Evolutionary conservation across 805 yeast genomes (phyloP).

Genomic region (Candida easanensis): DNA sequence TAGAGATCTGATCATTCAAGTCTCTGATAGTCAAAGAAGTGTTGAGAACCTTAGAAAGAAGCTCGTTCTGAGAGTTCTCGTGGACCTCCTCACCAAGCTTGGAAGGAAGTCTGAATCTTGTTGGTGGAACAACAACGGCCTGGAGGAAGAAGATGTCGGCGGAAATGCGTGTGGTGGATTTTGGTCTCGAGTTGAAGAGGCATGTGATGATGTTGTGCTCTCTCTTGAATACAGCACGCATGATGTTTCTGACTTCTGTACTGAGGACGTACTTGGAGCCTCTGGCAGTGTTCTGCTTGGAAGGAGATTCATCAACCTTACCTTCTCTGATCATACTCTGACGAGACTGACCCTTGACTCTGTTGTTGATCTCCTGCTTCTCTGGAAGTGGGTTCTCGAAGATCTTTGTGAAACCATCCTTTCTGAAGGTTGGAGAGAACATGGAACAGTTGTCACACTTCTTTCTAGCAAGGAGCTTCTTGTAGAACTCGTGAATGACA

Average conservation of each 20-base stretch:
- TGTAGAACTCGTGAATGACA: slow-evolving; percentile 71
- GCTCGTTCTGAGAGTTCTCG: slow-evolving; percentile 90
- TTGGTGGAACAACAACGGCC: slow-evolving; percentile 90
- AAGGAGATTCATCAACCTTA: slow-evolving; percentile 27
- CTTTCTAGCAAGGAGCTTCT: slow-evolving; percentile 67
- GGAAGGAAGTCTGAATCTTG: slow-evolving; percentile 95
- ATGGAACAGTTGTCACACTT: slow-evolving; percentile 95
- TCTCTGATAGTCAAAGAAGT: slow-evolving; percentile 84
- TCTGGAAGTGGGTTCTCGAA: slow-evolving; percentile 85
- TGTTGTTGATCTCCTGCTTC: slow-evolving; percentile 76
- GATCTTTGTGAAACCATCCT: slow-evolving; percentile 90
- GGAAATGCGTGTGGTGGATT: slow-evolving; percentile 39
- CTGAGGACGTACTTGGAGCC: slow-evolving; percentile 87
- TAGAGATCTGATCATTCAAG: slow-evolving; percentile 77
- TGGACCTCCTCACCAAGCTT: slow-evolving; percentile 95
- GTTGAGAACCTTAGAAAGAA: slow-evolving; percentile 73
- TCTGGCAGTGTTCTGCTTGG: slow-evolving; percentile 38
- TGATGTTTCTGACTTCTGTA: slow-evolving; percentile 78
- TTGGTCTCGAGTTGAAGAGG: slow-evolving; percentile 82
- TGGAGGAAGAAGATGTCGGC: slow-evolving; percentile 91
- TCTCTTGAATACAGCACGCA: slow-evolving; percentile 68
- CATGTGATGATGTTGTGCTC: slow-evolving; percentile 69
- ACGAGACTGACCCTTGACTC: slow-evolving; percentile 75
- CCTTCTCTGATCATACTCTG: slow-evolving; percentile 58
- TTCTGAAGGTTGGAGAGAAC: slow-evolving; percentile 91